Evolutionary conservation across 2,329 filamentous ascomycete genomes (phyloP), one percentile per base, ranked within the genome.

Genomic region (Ploettnerulaceae sp.): DNA sequence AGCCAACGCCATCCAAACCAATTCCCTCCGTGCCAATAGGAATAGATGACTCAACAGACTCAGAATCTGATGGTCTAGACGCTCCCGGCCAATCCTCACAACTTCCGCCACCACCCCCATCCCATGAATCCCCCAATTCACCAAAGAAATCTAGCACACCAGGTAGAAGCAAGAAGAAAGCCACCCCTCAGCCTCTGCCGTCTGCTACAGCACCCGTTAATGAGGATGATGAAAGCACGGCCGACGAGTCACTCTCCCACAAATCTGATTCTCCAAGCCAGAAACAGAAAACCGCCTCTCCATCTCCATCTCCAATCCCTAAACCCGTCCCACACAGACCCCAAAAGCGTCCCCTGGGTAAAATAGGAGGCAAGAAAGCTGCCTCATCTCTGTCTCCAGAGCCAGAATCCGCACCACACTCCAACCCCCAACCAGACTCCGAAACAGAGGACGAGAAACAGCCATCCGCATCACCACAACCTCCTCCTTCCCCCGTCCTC

Each of bases 51-150:
- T 47, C 48, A 9, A 58, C 56, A 4, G 57, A 58, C 3, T 56
- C 61, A 29, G 57, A 61, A 12, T 58, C 61, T 37, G 45, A 47
- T 5, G 59, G 56, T 38, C 52, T 64, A 11, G 56, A 61, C 38
- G 57, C 32, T 5, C 50, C 55, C 6, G 61, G 61, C 12, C 61
- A 61, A 49, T 40, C 24, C 1, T 58, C 59, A 63, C 29, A 62
- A 56, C 37, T 56, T 60, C 9, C 54, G 7, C 55, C 50, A 36
- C 48, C 48, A 14, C 44, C 39, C 11, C 18, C 36, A 7, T 42
- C 32, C 6, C 44, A n/a, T n/a, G n/a, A n/a, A n/a, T n/a, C n/a
- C n/a, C n/a, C 29, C 9, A 47, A 34, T 31, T 17, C 12, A 29
- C 18, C 44, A 7, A 45, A 48, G 37, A 48, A 48, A 18, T 24